Evolutionary conservation across 768 basidiomycete genomes (phyloP).

Genomic region (Chalciporus chontae): DNA sequence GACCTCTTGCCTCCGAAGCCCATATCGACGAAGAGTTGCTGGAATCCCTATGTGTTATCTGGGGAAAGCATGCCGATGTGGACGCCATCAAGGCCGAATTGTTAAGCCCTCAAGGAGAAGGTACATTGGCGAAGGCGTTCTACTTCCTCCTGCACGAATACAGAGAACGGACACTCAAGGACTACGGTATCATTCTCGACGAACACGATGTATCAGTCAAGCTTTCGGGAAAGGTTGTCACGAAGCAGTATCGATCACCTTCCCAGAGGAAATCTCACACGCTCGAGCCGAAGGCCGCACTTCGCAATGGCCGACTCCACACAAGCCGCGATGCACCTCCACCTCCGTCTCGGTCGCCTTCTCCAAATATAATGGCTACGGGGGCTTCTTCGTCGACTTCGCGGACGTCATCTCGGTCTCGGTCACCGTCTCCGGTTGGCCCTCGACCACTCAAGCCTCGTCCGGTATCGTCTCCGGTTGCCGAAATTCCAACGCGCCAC

Average conservation of each 20-base stretch:
- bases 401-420: constrained; percentile 32
- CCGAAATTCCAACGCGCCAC: constrained; percentile 27
- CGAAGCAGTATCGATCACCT: constrained; percentile 42
- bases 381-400: constrained; percentile 16
- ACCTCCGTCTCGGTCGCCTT: constrained; percentile 29
- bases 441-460: constrained; percentile 39
- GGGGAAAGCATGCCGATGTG: constrained; percentile 68
- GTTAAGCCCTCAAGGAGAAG: constrained; percentile 64
- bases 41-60: constrained; percentile 76
- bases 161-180: constrained; percentile 59
- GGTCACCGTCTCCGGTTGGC: constrained; percentile 49
- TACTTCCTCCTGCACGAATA: constrained; percentile 81
- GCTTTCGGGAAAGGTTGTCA: constrained; percentile 30
- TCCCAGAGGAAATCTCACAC: constrained; percentile 29
- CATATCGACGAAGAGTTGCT: constrained; percentile 78
- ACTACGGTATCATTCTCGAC: constrained; percentile 46
- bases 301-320: constrained; percentile 16
- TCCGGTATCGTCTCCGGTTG: constrained; percentile 28
- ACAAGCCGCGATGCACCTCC: constrained; percentile 26
- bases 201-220: constrained; percentile 19
- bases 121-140: constrained; percentile 81
- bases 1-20: constrained; percentile 62
- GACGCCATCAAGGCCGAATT: constrained; percentile 61
- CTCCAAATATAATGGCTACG: constrained; percentile 17
- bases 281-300: constrained; percentile 9